Evolutionary conservation across 805 yeast genomes (phyloP), one percentile per base, ranked within the genome.

Genomic region (Schizosaccharomyces osmophilus): DNA sequence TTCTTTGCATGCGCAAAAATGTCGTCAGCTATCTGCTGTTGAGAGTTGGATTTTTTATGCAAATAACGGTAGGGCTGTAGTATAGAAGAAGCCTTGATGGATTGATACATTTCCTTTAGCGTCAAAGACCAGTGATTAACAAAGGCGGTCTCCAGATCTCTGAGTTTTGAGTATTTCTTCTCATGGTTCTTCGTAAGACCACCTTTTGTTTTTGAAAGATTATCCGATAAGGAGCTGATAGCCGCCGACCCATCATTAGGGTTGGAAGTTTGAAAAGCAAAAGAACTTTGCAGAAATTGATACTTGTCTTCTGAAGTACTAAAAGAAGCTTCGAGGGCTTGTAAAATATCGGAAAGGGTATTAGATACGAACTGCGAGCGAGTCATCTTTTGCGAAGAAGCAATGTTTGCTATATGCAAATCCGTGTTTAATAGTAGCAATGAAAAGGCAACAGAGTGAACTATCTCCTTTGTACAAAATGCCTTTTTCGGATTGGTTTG

Each of bases 371-470:
- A 82, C 59, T 74, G 73, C 2, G 73, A 69, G 58, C 69, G 70
- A 6, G 77, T 69, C 70, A 74, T 60, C 64, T 65, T 63, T 70
- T 74, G 61, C 67, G 71, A 61, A 32, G 63, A 61, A 4, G 65
- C 48, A 51, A 68, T 70, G 48, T 74, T 77, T 48, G 76, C 67
- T 62, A 82, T 82, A 72, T 86, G 87, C 48, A 86, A 72, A 62
- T 87, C 88, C 0, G 95, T 84, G 70, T 87, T 87, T 61, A 85
- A 74, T 61, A 87, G 77, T 61, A 87, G 75, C 65, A 87, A 72
- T 1, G 88, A 78, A 70, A 85, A 87, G 45, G 85, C 76, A 2
- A 85, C 77, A 41, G 87, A 79, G 70, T 85, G 87, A 63, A 84
- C 81, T 61, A 76, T 85, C 67, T 51, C 36, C 36, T 22, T 22